Base-by-base conservation (phyloP, 306 rosid species). In the Gastrolobium bilobum region DNA sequence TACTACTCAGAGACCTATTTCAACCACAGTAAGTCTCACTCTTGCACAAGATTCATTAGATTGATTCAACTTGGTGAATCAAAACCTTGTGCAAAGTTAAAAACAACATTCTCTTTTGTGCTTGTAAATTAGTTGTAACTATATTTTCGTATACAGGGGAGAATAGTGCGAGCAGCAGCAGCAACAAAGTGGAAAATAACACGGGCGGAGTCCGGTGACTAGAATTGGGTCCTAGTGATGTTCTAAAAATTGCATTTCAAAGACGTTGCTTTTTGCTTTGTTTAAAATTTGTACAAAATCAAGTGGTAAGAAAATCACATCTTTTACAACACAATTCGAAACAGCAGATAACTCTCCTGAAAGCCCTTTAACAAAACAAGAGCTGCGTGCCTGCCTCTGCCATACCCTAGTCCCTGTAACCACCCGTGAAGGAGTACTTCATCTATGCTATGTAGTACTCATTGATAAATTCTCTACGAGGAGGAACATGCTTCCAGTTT, bases 401-500 rank as follows among this genome's bases (percentile, higher is more conserved):
- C 77, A 84, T 51, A 56, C 70, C 65, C 67, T 48, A 71, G 51
- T 40, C 69, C 61, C 58, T 53, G 15, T 15, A 80, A 72, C 43
- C 60, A 83, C 38, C 53, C 70, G 4, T 34, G 71, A 63, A 71
- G 35, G 14, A 64, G 79, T 35, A 69, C 71, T 62, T 71, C 48
- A 50, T 57, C 70, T 67, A 71, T 48, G 78, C 72, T 78, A 66
- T 40, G 52, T 10, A 79, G 80, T 40, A 68, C 75, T 68, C 73
- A 31, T 40, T 37, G 7, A 58, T 72, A 46, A 84, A 64, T 35
- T 50, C 62, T 64, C 84, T 84, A 64, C 3, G 88, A 78, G 35
- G 89, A 64, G 44, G 94, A 87, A 75, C 91, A 87, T 20, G 90
- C 84, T 64, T 96, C 99, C 6, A 96, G 97, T 88, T 96, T 96